These are phyloP conservation scores for Agrocybe praecox DNA, from an alignment of 768 basidiomycete species.

Conservation along the genomic window DNA sequence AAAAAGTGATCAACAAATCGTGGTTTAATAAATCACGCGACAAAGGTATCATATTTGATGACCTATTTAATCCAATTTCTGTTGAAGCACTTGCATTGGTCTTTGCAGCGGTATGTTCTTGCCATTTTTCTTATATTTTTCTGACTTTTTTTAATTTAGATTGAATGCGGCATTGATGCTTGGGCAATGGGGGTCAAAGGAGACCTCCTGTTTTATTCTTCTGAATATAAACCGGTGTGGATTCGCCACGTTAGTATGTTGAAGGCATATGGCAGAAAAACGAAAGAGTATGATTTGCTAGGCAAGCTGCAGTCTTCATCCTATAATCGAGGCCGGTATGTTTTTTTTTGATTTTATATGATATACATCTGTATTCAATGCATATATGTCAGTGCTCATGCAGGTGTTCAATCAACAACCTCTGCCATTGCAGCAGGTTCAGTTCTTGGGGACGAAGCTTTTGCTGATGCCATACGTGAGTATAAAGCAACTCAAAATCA, in stretches of 20 bases:
- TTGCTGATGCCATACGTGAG: not conserved
- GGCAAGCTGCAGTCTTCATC: not conserved
- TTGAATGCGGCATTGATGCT: too few species aligned
- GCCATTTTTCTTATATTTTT: not conserved
- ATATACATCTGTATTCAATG: not conserved
- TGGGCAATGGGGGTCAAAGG: slow-evolving; percentile 1
- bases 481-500: too few species aligned
- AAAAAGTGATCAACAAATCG: slow-evolving; percentile 20
- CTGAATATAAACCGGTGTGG: slow-evolving; percentile 2
- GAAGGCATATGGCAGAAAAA: not conserved
- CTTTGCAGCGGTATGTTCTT: slow-evolving; percentile 15
- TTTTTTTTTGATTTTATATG: not conserved
- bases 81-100: slow-evolving; percentile 13
- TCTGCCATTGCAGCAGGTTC: not conserved
- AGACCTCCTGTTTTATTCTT: not conserved
- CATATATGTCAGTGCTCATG: not conserved
- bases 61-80: slow-evolving; percentile 24
- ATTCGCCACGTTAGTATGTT: not conserved
- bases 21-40: slow-evolving; percentile 28
- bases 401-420: not conserved
- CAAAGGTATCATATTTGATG: slow-evolving; percentile 22
- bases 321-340: not conserved
- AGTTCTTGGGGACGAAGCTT: not conserved
- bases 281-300: slow-evolving; percentile 1
- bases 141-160: not conserved